Base-by-base conservation (phyloP, 345 rosid species). In the Aethionema arabicum region DNA sequence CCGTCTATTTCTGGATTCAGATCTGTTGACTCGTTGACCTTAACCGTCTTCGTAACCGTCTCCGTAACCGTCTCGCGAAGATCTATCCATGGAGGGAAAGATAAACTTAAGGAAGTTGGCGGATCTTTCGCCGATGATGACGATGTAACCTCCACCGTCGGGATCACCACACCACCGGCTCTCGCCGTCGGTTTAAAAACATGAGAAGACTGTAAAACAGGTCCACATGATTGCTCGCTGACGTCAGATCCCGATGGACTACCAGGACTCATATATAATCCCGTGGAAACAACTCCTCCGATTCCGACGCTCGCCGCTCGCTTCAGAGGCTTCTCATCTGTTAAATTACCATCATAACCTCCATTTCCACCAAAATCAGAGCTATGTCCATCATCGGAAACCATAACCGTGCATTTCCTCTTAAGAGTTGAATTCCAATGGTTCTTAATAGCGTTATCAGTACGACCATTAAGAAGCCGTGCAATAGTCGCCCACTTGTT, bases 401-500 rank as follows among this genome's bases (percentile, higher is more conserved):
- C 27, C 27, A 32, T 29, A 14, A 65, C 66, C 62, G 15, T 77
- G 31, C 93, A 86, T 80, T 89, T 89, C n/a, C 98, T 66, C 76
- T 92, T 91, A 0, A 91, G 79, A 30, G 98, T 91, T 0, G 98
- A 91, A 81, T 91, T 88, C 98, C 98, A 91, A 75, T 88, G 98
- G 30, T 91, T 91, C 72, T 91, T 91, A 27, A 88, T 82, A 11
- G 96, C 95, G 91, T 88, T 91, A 57, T 86, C 96, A 11, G 98
- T 91, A 14, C 98, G 85, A 31, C 98, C 98, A 49, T 79, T 80
- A 50, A 91, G 90, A 2, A 91, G 90, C 15, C 96, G 86, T 0
- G 98, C 92, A 74, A 91, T 88, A 36, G 95, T 88, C 0, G 98
- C 98, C 98, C 98, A 91, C 78, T 88, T 91, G 79, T 91, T 91